phyloP scores from a whole-genome alignment of 2,329 filamentous ascomycete species.

The Coccinonectria pachysandricola region DNA sequence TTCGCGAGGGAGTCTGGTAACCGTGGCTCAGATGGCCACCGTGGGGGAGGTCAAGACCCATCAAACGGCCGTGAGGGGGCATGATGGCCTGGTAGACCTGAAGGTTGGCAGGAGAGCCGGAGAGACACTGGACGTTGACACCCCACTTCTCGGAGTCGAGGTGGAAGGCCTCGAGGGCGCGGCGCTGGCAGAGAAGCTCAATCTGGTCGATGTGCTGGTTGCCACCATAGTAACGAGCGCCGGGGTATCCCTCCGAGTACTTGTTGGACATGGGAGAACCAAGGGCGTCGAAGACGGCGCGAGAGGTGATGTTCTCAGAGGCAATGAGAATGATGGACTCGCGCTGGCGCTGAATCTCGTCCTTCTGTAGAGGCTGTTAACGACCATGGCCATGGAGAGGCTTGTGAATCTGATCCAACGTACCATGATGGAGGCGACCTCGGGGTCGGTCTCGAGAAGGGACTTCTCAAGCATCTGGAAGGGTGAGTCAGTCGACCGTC shows the following conservation, averaged over 20 bases:
- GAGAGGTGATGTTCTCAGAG: constrained; percentile 98
- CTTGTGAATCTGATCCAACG: constrained; percentile 20
- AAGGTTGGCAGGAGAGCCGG: constrained; percentile 89
- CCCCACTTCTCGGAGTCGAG: constrained; percentile 86
- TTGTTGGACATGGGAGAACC: constrained; percentile 97
- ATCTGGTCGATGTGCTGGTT: constrained; percentile 98
- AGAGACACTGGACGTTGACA: constrained; percentile 94
- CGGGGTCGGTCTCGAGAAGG: constrained; percentile 80
- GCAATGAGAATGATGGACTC: constrained; percentile 98
- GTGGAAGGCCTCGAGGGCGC: constrained; percentile 85
- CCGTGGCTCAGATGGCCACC: constrained; percentile 93
- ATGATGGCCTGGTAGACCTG: constrained; percentile 98
- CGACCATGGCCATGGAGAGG: constrained; percentile 3
- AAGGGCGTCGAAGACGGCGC: constrained; percentile 93
- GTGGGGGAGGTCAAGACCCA: constrained; percentile 92
- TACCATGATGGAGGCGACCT: constrained; percentile 97
- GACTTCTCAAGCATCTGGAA: constrained; percentile 87
- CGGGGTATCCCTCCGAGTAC: constrained; percentile 97
- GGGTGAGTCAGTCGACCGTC: constrained; percentile 7
- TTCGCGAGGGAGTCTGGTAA: constrained; percentile 91
- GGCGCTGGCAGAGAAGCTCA: constrained; percentile 87
- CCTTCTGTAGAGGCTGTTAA: constrained; percentile 49
- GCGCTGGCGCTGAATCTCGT: constrained; percentile 91
- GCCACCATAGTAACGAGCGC: constrained; percentile 96
- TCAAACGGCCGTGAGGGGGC: constrained; percentile 87